phyloP scores from a whole-genome alignment of 768 basidiomycete genomes.

The Leccinum boreale region DNA sequence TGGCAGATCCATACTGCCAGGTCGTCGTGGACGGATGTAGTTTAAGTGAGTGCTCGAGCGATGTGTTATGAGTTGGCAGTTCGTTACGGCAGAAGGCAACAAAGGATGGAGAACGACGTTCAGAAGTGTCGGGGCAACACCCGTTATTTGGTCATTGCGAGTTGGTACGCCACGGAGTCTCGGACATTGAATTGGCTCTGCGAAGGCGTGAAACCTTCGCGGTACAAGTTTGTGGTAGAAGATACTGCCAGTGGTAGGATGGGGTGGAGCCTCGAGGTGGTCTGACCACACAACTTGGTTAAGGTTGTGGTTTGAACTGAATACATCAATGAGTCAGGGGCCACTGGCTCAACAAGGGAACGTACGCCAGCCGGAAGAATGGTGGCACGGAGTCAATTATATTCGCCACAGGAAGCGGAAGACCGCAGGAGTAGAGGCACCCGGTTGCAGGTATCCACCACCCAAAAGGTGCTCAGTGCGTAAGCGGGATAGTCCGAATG shows the following conservation, averaged over 20 bases:
- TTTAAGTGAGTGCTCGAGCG: slow-evolving; percentile 8
- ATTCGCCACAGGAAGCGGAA: slow-evolving; percentile 25
- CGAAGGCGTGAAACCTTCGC: slow-evolving; percentile 26
- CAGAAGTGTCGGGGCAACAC: neutral
- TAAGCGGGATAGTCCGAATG: slow-evolving; percentile 20
- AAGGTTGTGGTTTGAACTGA: slow-evolving; percentile 6
- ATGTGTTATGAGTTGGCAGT: slow-evolving; percentile 9
- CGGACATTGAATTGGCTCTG: slow-evolving; percentile 29
- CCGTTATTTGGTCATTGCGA: slow-evolving; percentile 2
- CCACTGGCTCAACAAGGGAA: neutral
- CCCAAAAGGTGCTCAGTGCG: neutral
- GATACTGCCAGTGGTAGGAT: neutral
- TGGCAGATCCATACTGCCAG: slow-evolving; percentile 1
- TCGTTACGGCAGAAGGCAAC: slow-evolving; percentile 1
- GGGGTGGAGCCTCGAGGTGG: slow-evolving; percentile 11
- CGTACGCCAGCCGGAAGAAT: slow-evolving; percentile 7
- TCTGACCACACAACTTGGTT: neutral
- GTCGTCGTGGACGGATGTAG: slow-evolving; percentile 11
- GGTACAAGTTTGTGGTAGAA: slow-evolving; percentile 9
- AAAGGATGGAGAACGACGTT: neutral
- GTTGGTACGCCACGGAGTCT: slow-evolving; percentile 25
- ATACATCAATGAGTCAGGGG: slow-evolving; percentile 9
- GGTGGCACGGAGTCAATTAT: slow-evolving; percentile 20
- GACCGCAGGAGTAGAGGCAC: slow-evolving; percentile 21
- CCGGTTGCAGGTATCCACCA: slow-evolving; percentile 9